These are phyloP conservation scores for Zelopaecilomyces penicillatus DNA, from an alignment of 2,329 filamentous ascomycete genomes.

Conservation along the genomic window DNA sequence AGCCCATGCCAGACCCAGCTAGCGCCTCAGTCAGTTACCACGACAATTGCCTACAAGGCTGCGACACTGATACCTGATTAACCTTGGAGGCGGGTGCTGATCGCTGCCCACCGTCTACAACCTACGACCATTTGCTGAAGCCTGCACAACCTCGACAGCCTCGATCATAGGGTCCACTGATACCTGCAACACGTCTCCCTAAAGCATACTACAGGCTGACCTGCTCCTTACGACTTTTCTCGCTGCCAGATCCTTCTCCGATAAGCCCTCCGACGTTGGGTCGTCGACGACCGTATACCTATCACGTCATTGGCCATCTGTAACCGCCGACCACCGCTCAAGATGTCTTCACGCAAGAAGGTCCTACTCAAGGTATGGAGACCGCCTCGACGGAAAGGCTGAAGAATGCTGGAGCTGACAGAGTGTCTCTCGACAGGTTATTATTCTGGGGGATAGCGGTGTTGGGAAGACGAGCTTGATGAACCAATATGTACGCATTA, in stretches of 20 bases:
- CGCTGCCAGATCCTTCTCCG: constrained; percentile 14
- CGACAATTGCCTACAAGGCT: constrained; percentile 20
- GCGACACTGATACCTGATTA: constrained; percentile 16
- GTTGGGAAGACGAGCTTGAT: constrained; percentile 99
- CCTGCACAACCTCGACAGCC: constrained; percentile 2
- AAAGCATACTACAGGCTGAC: background rate
- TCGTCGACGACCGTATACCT: constrained; percentile 5
- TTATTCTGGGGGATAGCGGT: constrained; percentile 97
- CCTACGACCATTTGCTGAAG: constrained; percentile 6
- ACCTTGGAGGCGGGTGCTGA: background rate
- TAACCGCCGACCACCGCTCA: constrained; percentile 20
- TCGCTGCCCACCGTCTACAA: constrained; percentile 7
- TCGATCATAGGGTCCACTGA: constrained; percentile 4
- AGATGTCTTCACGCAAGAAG: constrained; percentile 80
- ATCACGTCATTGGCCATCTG: constrained; percentile 24
- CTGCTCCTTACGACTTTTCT: background rate
- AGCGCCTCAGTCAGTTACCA: constrained; percentile 13
- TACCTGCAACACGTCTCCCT: background rate
- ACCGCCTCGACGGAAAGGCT: background rate
- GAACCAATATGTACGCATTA: constrained; percentile 94
- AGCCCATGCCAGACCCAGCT: constrained; percentile 12
- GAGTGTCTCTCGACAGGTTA: constrained; percentile 56
- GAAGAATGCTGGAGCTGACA: constrained; percentile 8
- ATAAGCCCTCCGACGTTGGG: background rate
- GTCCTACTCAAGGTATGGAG: constrained; percentile 71